A percentile compares a stretch with the other conserved stretches of the same genome.
These are phyloP conservation scores for Aureobasidium lini DNA, from an alignment of 2,329 filamentous ascomycete species.

Conservation along the genomic window DNA sequence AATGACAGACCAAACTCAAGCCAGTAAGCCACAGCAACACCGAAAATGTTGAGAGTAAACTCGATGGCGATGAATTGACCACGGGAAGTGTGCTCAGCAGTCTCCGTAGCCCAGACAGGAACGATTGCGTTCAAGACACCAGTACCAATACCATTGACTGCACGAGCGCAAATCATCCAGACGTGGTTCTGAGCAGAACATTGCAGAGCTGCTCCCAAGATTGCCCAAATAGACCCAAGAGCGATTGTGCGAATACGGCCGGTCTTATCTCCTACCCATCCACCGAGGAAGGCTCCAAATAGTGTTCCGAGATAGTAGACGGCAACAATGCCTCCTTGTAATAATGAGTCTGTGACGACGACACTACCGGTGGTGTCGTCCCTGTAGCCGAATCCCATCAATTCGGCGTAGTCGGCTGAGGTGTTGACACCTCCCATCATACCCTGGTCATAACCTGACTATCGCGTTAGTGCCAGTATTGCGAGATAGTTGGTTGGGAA, in stretches of 20 bases:
- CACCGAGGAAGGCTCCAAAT: slow-evolving; percentile 55
- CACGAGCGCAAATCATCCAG: slow-evolving; percentile 58
- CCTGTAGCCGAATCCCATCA: slow-evolving; percentile 59
- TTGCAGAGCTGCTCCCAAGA: slow-evolving; percentile 54
- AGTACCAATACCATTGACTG: slow-evolving; percentile 32
- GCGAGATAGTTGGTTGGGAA: background rate
- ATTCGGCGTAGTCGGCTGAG: slow-evolving; percentile 54
- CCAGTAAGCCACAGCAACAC: slow-evolving; percentile 47
- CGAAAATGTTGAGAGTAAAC: slow-evolving; percentile 66
- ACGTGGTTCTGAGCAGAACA: slow-evolving; percentile 56
- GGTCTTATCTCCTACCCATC: slow-evolving; percentile 55
- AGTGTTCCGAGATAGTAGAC: slow-evolving; percentile 56
- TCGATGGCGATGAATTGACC: slow-evolving; percentile 65
- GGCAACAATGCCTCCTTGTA: slow-evolving; percentile 57
- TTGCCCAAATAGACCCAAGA: slow-evolving; percentile 41
- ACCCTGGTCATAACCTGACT: slow-evolving; percentile 44
- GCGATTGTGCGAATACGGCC: slow-evolving; percentile 59
- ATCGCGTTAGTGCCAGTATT: background rate
- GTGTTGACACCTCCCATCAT: slow-evolving; percentile 60
- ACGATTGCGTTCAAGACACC: slow-evolving; percentile 64
- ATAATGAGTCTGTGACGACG: slow-evolving; percentile 50
- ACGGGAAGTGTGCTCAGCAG: slow-evolving; percentile 58
- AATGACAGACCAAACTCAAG: slow-evolving; percentile 50
- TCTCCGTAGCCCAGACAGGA: slow-evolving; percentile 65
- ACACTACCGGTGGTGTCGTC: slow-evolving; percentile 37